Conservation (phyloP, 1,139 yeast species). For the Suhomyces guaymorum region DNA sequence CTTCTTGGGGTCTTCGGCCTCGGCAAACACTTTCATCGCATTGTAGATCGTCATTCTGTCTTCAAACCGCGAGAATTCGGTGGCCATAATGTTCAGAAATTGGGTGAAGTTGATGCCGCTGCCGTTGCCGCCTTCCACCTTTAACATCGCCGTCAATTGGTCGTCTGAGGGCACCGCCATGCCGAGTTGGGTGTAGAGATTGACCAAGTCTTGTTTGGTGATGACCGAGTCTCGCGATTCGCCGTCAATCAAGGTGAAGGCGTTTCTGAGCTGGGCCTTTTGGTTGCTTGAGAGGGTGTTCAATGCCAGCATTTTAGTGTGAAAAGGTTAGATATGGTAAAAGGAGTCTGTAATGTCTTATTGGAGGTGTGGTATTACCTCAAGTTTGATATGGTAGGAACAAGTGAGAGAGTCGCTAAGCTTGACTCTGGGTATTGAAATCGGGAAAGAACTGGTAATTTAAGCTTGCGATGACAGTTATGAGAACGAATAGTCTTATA, state of each 20-base stretch:
- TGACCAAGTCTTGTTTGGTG: conserved; percentile 57
- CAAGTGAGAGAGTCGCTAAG: too few relatives aligned
- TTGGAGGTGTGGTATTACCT: not conserved
- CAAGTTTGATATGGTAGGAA: too few relatives aligned
- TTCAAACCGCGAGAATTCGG: conserved; percentile 57
- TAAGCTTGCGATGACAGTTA: too few relatives aligned
- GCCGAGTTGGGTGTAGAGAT: conserved; percentile 55
- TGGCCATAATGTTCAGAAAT: conserved; percentile 69
- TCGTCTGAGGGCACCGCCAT: conserved; percentile 40
- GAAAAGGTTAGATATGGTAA: too few relatives aligned
- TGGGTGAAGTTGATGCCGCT: conserved; percentile 65
- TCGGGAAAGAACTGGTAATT: too few relatives aligned
- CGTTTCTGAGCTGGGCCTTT: conserved; percentile 46
- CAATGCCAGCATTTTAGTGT: conserved; percentile 28
- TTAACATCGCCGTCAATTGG: conserved; percentile 53
- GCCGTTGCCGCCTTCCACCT: conserved; percentile 23
- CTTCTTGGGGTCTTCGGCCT: conserved; percentile 24
- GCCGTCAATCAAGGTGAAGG: conserved; percentile 72
- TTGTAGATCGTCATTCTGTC: conserved; percentile 58
- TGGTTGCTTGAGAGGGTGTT: conserved; percentile 44
- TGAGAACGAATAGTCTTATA: too few relatives aligned
- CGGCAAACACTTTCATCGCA: conserved; percentile 64
- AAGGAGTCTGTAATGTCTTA: too few relatives aligned
- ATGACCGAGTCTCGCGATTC: conserved; percentile 74
- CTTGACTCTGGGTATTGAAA: too few relatives aligned